Evolutionary conservation across 257 asterid species (phyloP).

Genomic region (Penstemon newberryi): DNA sequence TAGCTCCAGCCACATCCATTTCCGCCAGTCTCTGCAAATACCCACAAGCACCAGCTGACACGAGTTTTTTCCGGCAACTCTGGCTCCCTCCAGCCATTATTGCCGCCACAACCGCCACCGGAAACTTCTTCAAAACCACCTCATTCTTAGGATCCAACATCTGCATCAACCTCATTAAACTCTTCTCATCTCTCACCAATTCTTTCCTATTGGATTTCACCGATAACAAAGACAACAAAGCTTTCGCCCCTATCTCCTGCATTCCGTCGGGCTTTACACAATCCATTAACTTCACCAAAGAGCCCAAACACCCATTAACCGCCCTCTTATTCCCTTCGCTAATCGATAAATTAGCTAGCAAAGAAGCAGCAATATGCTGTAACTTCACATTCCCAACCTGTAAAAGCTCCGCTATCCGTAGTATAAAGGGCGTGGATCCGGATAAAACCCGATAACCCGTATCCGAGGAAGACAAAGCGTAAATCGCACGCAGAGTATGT

Average conservation of each 20-base stretch:
- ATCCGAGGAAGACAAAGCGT: conserved; percentile 69
- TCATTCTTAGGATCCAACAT: conserved; percentile 79
- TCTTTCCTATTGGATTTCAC: conserved; percentile 73
- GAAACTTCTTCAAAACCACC: conserved; percentile 70
- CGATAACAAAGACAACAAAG: conserved; percentile 66
- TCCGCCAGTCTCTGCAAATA: conserved; percentile 77
- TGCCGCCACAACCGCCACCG: conserved; percentile 70
- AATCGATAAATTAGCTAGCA: conserved; percentile 66
- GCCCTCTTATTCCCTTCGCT: conserved; percentile 75
- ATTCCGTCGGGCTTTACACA: conserved; percentile 84
- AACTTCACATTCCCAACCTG: conserved; percentile 68
- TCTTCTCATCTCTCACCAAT: conserved; percentile 82
- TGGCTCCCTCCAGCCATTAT: conserved; percentile 88
- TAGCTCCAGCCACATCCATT: conserved; percentile 73
- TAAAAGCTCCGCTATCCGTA: conserved; percentile 65
- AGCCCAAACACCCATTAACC: conserved; percentile 66
- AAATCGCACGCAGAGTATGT: conserved; percentile 73
- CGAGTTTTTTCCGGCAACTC: conserved; percentile 74
- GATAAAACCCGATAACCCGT: conserved; percentile 58
- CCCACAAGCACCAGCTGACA: conserved; percentile 62
- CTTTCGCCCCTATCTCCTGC: conserved; percentile 87
- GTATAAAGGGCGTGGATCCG: conserved; percentile 55
- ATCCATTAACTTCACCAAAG: conserved; percentile 85
- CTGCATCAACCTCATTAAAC: conserved; percentile 63
- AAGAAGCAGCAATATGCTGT: conserved; percentile 80